These are phyloP conservation scores for Conidiobolus incongruus DNA, from an alignment of 371 early-diverging fungal species.

Conservation along the genomic window DNA sequence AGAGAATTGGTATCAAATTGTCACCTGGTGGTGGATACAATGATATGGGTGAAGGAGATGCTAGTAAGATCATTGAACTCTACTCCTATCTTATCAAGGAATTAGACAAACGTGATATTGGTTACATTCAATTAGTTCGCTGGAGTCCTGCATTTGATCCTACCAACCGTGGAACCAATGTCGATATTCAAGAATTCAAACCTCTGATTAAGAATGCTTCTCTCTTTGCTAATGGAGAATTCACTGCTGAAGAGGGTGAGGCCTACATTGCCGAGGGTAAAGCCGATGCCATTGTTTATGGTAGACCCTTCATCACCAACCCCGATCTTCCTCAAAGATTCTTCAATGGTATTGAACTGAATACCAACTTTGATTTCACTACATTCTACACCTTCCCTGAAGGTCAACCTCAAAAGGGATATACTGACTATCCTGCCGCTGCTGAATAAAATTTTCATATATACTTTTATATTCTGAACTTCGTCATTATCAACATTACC, in stretches of 20 bases:
- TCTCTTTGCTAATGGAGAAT: slow-evolving; percentile 19
- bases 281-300: slow-evolving; percentile 7
- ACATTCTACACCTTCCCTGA: neutral
- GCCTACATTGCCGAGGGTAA: slow-evolving; percentile 5
- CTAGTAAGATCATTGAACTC: slow-evolving; percentile 33
- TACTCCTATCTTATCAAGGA: slow-evolving; percentile 17
- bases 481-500: no score
- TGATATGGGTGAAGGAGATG: slow-evolving; percentile 22
- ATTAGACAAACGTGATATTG: neutral
- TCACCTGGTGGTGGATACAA: slow-evolving; percentile 39
- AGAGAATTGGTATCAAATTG: slow-evolving; percentile 33
- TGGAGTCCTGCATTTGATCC: neutral
- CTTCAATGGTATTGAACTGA: neutral
- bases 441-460: no score
- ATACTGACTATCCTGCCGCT: slow-evolving; percentile 1
- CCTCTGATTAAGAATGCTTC: neutral
- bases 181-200: neutral
- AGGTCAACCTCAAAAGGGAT: neutral
- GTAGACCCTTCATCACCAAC: slow-evolving; percentile 8
- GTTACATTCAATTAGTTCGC: neutral
- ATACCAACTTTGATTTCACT: neutral
- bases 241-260: slow-evolving; percentile 3
- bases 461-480: no score
- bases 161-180: neutral
- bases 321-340: slow-evolving; percentile 5